Evolutionary conservation across 2,329 filamentous ascomycete species (phyloP).

Genomic region (Cercospora sp.): DNA sequence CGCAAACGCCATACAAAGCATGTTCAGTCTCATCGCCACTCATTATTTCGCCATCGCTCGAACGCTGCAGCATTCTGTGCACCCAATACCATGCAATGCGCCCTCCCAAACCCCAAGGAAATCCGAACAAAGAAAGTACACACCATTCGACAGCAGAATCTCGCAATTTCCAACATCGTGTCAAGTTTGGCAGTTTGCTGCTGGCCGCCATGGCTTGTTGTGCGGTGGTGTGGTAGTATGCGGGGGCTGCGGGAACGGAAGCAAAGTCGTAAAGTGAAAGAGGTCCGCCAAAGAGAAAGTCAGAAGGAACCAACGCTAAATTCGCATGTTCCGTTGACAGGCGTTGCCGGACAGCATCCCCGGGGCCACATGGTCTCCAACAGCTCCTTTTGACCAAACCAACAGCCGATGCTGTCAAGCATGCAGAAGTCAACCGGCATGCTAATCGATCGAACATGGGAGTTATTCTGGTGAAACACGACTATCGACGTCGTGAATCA

Average conservation of each 20-base stretch:
- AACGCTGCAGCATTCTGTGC: background rate
- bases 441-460: background rate
- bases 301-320: background rate
- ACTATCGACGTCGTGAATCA: background rate
- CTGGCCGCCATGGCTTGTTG: background rate
- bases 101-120: background rate
- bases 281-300: background rate
- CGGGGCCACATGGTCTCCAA: background rate
- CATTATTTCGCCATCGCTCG: background rate
- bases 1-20: background rate
- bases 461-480: background rate
- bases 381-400: background rate
- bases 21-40: background rate
- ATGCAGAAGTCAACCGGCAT: background rate
- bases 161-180: background rate
- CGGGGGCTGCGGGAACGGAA: background rate
- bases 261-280: background rate
- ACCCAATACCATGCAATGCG: background rate
- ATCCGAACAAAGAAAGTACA: background rate
- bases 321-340: background rate
- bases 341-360: background rate
- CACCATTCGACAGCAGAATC: background rate
- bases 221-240: background rate
- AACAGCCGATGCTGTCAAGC: background rate
- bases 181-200: background rate